Base-by-base conservation (phyloP, 345 rosid species). In the Orychophragmus violaceus region DNA sequence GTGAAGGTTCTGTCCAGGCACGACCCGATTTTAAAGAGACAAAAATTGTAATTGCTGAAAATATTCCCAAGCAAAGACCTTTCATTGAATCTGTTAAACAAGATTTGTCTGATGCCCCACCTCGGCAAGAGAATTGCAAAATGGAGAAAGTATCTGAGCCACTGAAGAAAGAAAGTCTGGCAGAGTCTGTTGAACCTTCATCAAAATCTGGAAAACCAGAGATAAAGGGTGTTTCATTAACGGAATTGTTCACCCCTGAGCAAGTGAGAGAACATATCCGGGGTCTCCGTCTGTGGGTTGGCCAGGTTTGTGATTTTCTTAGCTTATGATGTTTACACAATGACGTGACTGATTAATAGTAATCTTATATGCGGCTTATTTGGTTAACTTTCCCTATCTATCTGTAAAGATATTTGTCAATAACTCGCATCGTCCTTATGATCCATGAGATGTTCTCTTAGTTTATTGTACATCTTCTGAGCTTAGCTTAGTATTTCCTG, bases 281-380 rank as follows among this genome's bases (percentile, higher is more conserved):
- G 14, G 99, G 99, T 49, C 92, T 94, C 64, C 85, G 99, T 68
- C 99, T 69, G 78, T 94, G 99, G 99, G 99, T 94, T 80, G 97
- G 99, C 70, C 99, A 94, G 96, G 99, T 90, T 79, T 37, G 60
- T 30, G 11, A 27, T 51, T 27, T 62, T 68, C 24, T 36, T 5
- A 50, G 48, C 46, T 36, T 39, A 7, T 22, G 44, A 48, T 57
- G 59, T 28, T 25, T 29, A 56, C 53, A 27, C 21, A 33, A 29
- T n/a, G 35, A 49, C 16, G 3, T 27, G 29, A 36, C 12, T 37
- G 22, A 58, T 16, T 48, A 10, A 17, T 64, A 11, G 6, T 49
- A n/a, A n/a, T 64, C 49, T 46, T 45, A 24, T 16, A 17, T 54
- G 39, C 6, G 12, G 53, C 48, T 71, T 44, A 39, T 71, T 42